A percentile compares a stretch with the other conserved stretches of the same genome.
Evolutionary conservation across 257 asterid species (phyloP).

Genomic region (Fraxinus cuspidata): DNA sequence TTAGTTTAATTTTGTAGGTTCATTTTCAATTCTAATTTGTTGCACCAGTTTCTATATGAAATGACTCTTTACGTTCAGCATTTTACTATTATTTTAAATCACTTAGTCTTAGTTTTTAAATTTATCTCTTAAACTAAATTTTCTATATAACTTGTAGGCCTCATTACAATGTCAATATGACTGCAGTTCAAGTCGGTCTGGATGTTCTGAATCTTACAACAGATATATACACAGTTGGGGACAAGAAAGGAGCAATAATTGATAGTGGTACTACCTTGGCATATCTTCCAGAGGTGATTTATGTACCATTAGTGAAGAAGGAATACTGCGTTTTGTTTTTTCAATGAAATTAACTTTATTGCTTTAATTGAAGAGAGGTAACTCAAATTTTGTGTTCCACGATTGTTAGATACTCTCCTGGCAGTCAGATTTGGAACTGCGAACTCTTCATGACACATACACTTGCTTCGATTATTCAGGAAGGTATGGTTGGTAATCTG

Average conservation of each 20-base stretch:
- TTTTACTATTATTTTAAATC: conserved; percentile 12
- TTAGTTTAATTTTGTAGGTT: background rate
- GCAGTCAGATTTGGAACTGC: conserved; percentile 77
- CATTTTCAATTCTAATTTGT: background rate
- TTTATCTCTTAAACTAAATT: conserved; percentile 10
- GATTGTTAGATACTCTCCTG: conserved; percentile 74
- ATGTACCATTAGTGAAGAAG: conserved; percentile 71
- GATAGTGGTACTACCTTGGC: conserved; percentile 99
- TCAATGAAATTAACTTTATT: conserved; percentile 17
- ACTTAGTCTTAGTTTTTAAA: conserved; percentile 8
- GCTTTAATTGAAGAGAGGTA: conserved; percentile 18
- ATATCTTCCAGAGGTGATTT: conserved; percentile 83
- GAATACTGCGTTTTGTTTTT: conserved; percentile 38
- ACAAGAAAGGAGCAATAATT: conserved; percentile 78
- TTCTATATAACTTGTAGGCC: conserved; percentile 53
- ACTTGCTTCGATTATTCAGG: conserved; percentile 92
- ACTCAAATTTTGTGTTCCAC: conserved; percentile 32
- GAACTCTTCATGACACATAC: conserved; percentile 72
- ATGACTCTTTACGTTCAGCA: conserved; percentile 9
- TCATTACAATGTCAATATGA: conserved; percentile 98
- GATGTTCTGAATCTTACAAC: conserved; percentile 65
- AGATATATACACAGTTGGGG: conserved; percentile 56
- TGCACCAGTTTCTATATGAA: background rate
- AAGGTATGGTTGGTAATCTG: conserved; percentile 53
- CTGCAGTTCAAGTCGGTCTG: conserved; percentile 77